Evolutionary conservation across 2,329 filamentous ascomycete species (phyloP).

Genomic region (Grosmannia penicillata): DNA sequence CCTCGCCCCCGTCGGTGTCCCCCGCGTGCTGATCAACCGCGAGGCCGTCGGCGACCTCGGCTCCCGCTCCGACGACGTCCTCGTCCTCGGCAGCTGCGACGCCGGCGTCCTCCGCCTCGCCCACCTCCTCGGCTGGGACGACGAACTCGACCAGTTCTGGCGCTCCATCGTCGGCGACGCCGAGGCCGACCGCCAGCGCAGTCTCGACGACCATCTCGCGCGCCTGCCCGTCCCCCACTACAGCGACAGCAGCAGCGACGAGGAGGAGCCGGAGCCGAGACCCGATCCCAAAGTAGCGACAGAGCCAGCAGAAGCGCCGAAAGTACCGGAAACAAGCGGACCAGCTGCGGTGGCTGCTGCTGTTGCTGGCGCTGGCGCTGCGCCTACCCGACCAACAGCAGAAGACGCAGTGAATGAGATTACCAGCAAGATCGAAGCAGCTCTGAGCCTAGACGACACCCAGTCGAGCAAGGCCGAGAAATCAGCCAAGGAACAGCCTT

Average conservation of each 20-base stretch:
- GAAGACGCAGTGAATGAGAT: slow-evolving; percentile 9
- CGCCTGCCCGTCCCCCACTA: no score
- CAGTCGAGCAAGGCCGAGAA: background rate
- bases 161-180: slow-evolving; percentile 47
- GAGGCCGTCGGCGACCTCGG: slow-evolving; percentile 72
- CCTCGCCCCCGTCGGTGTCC: slow-evolving; percentile 44
- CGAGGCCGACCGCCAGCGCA: slow-evolving; percentile 35
- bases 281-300: no score
- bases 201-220: slow-evolving; percentile 22
- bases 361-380: background rate
- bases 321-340: no score
- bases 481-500: background rate
- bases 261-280: slow-evolving; percentile 15
- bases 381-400: background rate
- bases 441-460: slow-evolving; percentile 4
- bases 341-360: background rate
- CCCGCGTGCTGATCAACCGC: slow-evolving; percentile 76
- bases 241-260: slow-evolving; percentile 16
- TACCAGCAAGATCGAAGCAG: slow-evolving; percentile 6
- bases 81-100: slow-evolving; percentile 74
- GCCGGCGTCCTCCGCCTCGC: slow-evolving; percentile 65
- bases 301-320: no score
- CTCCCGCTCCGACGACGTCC: slow-evolving; percentile 64
- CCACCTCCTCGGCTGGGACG: slow-evolving; percentile 65
- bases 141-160: slow-evolving; percentile 72